Conservation (phyloP, 1,284 basidiomycete species). For the Hypsizygus ulmarius region DNA sequence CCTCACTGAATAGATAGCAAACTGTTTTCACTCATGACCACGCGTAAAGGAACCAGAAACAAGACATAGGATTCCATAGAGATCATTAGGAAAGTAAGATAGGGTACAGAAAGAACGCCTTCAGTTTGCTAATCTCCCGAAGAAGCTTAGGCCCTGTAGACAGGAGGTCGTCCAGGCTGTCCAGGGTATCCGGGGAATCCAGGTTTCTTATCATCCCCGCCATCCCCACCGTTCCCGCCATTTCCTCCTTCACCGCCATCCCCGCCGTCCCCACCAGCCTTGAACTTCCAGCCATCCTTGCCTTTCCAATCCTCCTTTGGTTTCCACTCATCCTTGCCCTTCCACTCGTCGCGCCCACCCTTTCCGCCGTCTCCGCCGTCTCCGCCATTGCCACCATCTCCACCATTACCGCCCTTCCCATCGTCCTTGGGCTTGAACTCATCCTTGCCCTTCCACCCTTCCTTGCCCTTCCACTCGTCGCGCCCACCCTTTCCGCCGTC, state of each 20-base stretch:
- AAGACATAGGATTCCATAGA: too few relatives aligned
- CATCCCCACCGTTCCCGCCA: constrained; percentile 1
- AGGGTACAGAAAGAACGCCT: too few relatives aligned
- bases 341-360: not conserved
- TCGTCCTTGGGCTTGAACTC: not conserved
- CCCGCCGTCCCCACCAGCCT: not conserved
- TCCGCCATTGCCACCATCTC: not conserved
- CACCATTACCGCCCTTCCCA: not conserved
- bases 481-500: not conserved
- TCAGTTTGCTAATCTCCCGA: too few relatives aligned
- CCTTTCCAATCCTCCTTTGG: too few relatives aligned
- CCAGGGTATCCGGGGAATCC: constrained; percentile 15
- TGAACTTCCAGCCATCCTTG: not conserved
- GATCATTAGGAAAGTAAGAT: too few relatives aligned
- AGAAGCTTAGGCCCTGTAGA: too few relatives aligned
- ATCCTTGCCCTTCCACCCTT: not conserved
- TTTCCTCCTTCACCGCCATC: constrained; percentile 1
- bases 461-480: not conserved
- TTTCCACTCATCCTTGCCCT: too few relatives aligned
- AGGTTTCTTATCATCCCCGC: constrained; percentile 3
- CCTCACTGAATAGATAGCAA: too few relatives aligned
- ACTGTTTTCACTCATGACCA: too few relatives aligned
- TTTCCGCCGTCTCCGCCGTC: not conserved
- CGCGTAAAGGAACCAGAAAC: too few relatives aligned
- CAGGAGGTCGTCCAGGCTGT: constrained; percentile 7